These are phyloP conservation scores for Agapanthus africanus DNA, from an alignment of 106 monocot species.

Conservation along the genomic window DNA sequence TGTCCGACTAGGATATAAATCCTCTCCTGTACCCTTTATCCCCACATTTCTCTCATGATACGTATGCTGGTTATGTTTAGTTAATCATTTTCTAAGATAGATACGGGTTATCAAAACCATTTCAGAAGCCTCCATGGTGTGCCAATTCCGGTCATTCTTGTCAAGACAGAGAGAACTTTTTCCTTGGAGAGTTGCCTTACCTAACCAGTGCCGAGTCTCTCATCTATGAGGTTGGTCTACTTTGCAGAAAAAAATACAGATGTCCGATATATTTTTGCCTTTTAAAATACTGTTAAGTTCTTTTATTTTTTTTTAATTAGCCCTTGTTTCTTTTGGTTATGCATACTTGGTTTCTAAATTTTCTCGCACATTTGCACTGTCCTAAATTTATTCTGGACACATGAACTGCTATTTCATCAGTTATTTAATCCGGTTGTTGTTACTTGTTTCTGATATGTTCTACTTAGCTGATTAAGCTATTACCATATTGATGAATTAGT, in stretches of 20 bases:
- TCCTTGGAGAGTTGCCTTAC: slow-evolving; percentile 88
- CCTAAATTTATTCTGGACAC: background rate
- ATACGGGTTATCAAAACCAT: background rate
- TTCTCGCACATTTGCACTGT: background rate
- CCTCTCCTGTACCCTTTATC: no score
- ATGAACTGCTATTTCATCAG: background rate
- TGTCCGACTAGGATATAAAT: no score
- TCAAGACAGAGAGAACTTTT: slow-evolving; percentile 71
- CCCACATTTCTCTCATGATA: no score
- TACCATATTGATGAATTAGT: background rate
- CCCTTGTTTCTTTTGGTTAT: background rate
- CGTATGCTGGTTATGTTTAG: no score
- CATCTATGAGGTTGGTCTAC: slow-evolving; percentile 64
- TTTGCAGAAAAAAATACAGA: background rate
- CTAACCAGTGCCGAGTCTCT: slow-evolving; percentile 55
- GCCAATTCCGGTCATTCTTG: slow-evolving; percentile 43
- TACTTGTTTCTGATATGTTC: background rate
- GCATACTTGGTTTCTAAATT: background rate
- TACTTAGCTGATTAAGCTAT: no score
- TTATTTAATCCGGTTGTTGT: background rate
- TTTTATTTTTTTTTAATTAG: background rate
- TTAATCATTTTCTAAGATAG: background rate
- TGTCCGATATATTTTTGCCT: no score
- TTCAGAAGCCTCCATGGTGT: slow-evolving; percentile 95
- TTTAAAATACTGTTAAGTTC: background rate